These are phyloP conservation scores for Coleophoma crateriformis DNA, from an alignment of 2,329 filamentous ascomycete species.

Conservation along the genomic window DNA sequence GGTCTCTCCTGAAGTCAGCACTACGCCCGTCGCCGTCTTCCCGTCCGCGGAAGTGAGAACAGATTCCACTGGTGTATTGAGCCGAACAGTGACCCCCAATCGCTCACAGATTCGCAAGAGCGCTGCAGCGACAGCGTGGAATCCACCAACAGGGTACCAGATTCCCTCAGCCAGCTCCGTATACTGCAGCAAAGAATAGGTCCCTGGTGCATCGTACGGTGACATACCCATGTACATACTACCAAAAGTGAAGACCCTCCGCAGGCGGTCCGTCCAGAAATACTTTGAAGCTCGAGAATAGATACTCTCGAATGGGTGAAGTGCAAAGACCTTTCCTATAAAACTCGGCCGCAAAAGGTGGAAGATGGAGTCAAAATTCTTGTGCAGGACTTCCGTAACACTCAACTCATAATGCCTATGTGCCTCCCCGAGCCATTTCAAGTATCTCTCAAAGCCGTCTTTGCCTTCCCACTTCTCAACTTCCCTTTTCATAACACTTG, in stretches of 20 bases:
- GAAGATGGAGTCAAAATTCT: conserved; percentile 58
- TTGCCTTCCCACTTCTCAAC: conserved; percentile 70
- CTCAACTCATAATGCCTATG: conserved; percentile 67
- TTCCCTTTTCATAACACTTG: conserved; percentile 64
- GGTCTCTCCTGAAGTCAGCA: conserved; percentile 50
- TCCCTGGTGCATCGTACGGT: conserved; percentile 70
- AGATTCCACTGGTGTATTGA: conserved; percentile 50
- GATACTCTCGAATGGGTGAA: conserved; percentile 69
- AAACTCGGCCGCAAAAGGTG: conserved; percentile 55
- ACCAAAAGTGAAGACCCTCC: conserved; percentile 69
- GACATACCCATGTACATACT: conserved; percentile 84
- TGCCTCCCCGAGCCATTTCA: conserved; percentile 60
- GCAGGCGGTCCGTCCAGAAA: conserved; percentile 63
- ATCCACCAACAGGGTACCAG: conserved; percentile 69
- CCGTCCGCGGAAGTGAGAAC: conserved; percentile 49
- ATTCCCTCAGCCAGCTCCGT: conserved; percentile 72
- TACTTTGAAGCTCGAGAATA: conserved; percentile 61
- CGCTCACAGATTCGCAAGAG: conserved; percentile 58
- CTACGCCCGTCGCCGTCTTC: conserved; percentile 50
- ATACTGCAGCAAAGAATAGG: conserved; percentile 69
- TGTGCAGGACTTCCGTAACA: conserved; percentile 58
- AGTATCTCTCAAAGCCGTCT: conserved; percentile 64
- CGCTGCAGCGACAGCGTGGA: conserved; percentile 59
- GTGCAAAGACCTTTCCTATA: conserved; percentile 47
- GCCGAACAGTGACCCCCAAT: conserved; percentile 55